Percentiles rank a stretch among this genome's conserved stretches.
These are phyloP conservation scores for Rosa multiflora DNA, from an alignment of 306 rosid species.

Conservation along the genomic window DNA sequence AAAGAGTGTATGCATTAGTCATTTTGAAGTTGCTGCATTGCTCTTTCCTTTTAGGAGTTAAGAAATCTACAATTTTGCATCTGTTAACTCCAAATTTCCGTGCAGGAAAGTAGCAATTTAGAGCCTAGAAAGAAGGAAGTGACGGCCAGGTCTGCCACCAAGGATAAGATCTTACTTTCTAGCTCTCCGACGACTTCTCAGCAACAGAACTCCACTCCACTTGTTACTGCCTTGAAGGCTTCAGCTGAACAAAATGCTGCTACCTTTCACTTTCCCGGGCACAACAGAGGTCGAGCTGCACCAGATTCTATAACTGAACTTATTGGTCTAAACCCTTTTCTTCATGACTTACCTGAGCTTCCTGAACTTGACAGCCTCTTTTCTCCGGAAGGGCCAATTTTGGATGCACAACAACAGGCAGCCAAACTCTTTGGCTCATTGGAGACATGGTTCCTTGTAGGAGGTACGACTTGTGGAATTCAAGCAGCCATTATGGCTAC, in stretches of 20 bases:
- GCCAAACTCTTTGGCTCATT: conserved; percentile 73
- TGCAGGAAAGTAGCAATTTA: conserved; percentile 39
- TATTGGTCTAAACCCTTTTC: conserved; percentile 63
- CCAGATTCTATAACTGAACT: conserved; percentile 60
- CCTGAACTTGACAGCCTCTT: conserved; percentile 84
- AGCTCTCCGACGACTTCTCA: conserved; percentile 12
- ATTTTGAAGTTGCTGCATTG: background rate
- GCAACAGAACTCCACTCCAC: conserved; percentile 48
- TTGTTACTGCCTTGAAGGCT: conserved; percentile 65
- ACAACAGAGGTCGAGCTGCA: conserved; percentile 88
- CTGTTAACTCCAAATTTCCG: background rate
- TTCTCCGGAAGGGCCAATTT: conserved; percentile 70
- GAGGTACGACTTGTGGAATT: conserved; percentile 90
- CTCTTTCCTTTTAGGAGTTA: background rate
- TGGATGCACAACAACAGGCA: conserved; percentile 79
- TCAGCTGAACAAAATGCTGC: conserved; percentile 61
- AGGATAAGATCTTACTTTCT: conserved; percentile 20
- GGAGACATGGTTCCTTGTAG: conserved; percentile 92
- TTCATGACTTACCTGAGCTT: conserved; percentile 76
- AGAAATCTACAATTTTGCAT: too few relatives aligned
- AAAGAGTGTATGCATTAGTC: background rate
- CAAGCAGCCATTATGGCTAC: conserved; percentile 90
- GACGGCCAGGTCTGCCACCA: conserved; percentile 13
- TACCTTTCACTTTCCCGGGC: conserved; percentile 91
- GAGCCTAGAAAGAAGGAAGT: conserved; percentile 8